phyloP scores from a whole-genome alignment of 495 filamentous ascomycete genomes.

The Annulohypoxylon maeteangense region DNA sequence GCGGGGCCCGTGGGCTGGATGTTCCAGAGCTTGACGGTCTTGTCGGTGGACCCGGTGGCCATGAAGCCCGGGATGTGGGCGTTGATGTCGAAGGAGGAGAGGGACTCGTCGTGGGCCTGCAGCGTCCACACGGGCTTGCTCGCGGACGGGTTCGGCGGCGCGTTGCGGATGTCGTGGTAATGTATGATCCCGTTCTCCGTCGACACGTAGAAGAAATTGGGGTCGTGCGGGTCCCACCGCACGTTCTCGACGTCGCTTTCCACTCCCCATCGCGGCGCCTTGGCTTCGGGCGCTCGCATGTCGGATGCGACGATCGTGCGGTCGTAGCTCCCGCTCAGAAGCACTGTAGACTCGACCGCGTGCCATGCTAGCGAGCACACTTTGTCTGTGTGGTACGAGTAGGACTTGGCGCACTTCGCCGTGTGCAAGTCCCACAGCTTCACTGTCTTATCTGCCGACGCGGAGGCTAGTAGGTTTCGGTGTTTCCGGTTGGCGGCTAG shows the following conservation, averaged over 20 bases:
- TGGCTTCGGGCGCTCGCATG: constrained; percentile 88
- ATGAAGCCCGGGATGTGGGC: constrained; percentile 88
- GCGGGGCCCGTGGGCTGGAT: constrained; percentile 78
- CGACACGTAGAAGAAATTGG: constrained; percentile 92
- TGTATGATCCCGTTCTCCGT: constrained; percentile 93
- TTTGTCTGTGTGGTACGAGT: constrained; percentile 91
- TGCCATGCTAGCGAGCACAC: constrained; percentile 97
- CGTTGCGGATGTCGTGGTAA: constrained; percentile 80
- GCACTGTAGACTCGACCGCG: constrained; percentile 81
- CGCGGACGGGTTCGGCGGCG: constrained; percentile 71
- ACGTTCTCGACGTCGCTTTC: constrained; percentile 95
- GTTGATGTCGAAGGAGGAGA: constrained; percentile 97
- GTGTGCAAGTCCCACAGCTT: constrained; percentile 98
- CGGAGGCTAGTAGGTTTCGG: constrained; percentile 93
- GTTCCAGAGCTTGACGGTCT: constrained; percentile 97
- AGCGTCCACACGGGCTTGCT: constrained; percentile 91
- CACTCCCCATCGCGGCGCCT: constrained; percentile 83
- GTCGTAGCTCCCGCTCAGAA: constrained; percentile 94
- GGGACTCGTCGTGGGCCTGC: constrained; percentile 91
- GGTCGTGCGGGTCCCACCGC: constrained; percentile 90
- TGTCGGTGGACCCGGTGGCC: constrained; percentile 91
- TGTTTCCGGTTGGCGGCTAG: constrained; percentile 92
- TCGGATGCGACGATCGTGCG: constrained; percentile 90
- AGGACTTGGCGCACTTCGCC: constrained; percentile 91
- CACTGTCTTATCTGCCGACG: constrained; percentile 94